These are phyloP conservation scores for Trametes meyenii DNA, from an alignment of 768 basidiomycete genomes.

Conservation along the genomic window DNA sequence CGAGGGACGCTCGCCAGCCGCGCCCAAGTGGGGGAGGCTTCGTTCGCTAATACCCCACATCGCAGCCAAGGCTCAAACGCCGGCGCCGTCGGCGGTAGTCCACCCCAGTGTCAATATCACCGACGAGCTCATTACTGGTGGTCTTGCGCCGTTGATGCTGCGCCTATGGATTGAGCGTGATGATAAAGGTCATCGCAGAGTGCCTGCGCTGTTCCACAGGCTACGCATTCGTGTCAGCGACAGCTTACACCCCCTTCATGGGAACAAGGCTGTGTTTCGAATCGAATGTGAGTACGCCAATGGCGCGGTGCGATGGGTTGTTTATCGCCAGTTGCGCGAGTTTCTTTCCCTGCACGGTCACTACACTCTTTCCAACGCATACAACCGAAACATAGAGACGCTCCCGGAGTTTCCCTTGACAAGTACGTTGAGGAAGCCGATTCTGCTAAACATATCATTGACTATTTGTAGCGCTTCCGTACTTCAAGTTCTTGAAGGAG, in stretches of 20 bases:
- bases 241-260: slow-evolving; percentile 79
- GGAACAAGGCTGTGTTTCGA: slow-evolving; percentile 78
- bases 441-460: background rate
- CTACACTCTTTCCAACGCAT: slow-evolving; percentile 83
- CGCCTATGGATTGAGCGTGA: slow-evolving; percentile 87
- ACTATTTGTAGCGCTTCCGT: slow-evolving; percentile 67
- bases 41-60: slow-evolving; percentile 68
- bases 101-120: slow-evolving; percentile 69
- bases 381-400: slow-evolving; percentile 69
- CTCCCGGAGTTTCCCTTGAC: slow-evolving; percentile 93
- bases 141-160: slow-evolving; percentile 77
- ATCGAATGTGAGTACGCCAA: slow-evolving; percentile 98
- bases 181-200: slow-evolving; percentile 78
- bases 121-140: slow-evolving; percentile 80
- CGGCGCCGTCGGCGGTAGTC: slow-evolving; percentile 53
- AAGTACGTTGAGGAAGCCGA: slow-evolving; percentile 43
- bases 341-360: slow-evolving; percentile 90
- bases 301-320: slow-evolving; percentile 89
- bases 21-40: slow-evolving; percentile 61
- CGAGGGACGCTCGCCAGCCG: slow-evolving; percentile 21
- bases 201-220: slow-evolving; percentile 79
- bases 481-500: slow-evolving; percentile 81
- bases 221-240: slow-evolving; percentile 85
- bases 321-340: slow-evolving; percentile 92
- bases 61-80: slow-evolving; percentile 34